Percentiles rank a stretch among this genome's conserved stretches.
Conservation (phyloP, 805 yeast species). For the Saccharomyces paradoxus region DNA sequence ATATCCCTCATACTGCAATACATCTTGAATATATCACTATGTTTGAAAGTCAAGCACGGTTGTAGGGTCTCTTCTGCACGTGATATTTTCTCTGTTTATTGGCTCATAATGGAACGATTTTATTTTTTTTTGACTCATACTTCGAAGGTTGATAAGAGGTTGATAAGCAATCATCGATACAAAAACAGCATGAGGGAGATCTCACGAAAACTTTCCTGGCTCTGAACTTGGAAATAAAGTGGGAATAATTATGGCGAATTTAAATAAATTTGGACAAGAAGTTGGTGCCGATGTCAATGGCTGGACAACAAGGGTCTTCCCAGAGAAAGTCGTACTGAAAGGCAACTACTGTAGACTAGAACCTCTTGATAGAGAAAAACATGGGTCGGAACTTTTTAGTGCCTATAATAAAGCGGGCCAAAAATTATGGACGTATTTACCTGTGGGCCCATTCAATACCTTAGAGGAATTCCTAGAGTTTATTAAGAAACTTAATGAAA, state of each 20-base stretch:
- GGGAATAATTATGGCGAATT: neutral
- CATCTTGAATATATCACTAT: no score
- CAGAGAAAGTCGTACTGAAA: constrained; percentile 6
- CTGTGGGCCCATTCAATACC: constrained; percentile 11
- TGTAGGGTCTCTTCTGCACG: neutral
- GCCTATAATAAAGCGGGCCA: constrained; percentile 5
- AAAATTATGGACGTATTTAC: constrained; percentile 13
- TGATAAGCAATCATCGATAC: neutral
- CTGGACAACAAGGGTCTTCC: constrained; percentile 11
- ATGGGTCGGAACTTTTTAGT: constrained; percentile 9
- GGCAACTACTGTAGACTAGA: constrained; percentile 13
- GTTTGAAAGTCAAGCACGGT: no score
- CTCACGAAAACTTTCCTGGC: neutral
- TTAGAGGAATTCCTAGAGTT: constrained; percentile 1
- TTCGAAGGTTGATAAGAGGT: neutral
- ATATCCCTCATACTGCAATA: no score
- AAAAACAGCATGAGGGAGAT: neutral
- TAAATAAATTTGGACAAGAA: constrained; percentile 2
- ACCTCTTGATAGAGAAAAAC: constrained; percentile 12
- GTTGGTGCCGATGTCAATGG: constrained; percentile 7
- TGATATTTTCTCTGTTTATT: neutral
- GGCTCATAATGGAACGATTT: neutral
- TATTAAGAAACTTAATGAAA: neutral
- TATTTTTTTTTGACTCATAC: neutral
- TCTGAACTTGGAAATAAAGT: neutral